Evolutionary conservation across 2,329 filamentous ascomycete genomes (phyloP).

Genomic region (Curvularia sp.): DNA sequence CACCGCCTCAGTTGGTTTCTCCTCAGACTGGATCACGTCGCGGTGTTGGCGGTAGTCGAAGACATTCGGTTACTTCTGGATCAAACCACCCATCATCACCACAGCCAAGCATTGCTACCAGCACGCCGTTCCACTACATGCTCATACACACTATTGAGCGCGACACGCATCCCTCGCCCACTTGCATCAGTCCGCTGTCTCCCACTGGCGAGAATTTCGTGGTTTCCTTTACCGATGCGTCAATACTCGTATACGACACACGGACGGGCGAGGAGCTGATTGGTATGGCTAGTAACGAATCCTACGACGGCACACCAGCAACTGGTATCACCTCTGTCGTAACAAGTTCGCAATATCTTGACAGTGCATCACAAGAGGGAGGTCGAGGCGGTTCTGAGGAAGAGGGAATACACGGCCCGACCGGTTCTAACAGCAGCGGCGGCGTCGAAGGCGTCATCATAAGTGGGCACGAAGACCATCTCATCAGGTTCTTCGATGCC

Average conservation of each 20-base stretch:
- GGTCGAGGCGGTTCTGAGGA: conserved; percentile 72
- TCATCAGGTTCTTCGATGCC: conserved; percentile 96
- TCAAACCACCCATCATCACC: conserved; percentile 90
- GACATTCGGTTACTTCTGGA: conserved; percentile 93
- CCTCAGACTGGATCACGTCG: conserved; percentile 76
- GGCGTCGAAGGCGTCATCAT: conserved; percentile 90
- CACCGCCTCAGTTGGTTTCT: conserved; percentile 83
- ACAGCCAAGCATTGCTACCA: conserved; percentile 84
- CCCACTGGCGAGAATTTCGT: conserved; percentile 85
- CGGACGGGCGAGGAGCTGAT: conserved; percentile 89
- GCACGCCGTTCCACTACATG: conserved; percentile 85
- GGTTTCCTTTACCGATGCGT: conserved; percentile 88
- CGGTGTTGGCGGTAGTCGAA: conserved; percentile 74
- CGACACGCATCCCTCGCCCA: conserved; percentile 75
- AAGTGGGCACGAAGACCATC: conserved; percentile 94
- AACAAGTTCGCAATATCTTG: conserved; percentile 81
- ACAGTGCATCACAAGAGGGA: conserved; percentile 66
- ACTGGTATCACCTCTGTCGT: conserved; percentile 90
- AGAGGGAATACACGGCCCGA: conserved; percentile 80
- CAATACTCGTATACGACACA: conserved; percentile 91
- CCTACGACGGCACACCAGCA: conserved; percentile 84
- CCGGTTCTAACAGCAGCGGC: conserved; percentile 75
- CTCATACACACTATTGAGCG: conserved; percentile 86
- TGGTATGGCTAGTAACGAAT: conserved; percentile 91
- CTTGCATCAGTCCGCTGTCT: conserved; percentile 90